phyloP scores from a whole-genome alignment of 345 rosid genomes.

The Gossypioides kirkii region DNA sequence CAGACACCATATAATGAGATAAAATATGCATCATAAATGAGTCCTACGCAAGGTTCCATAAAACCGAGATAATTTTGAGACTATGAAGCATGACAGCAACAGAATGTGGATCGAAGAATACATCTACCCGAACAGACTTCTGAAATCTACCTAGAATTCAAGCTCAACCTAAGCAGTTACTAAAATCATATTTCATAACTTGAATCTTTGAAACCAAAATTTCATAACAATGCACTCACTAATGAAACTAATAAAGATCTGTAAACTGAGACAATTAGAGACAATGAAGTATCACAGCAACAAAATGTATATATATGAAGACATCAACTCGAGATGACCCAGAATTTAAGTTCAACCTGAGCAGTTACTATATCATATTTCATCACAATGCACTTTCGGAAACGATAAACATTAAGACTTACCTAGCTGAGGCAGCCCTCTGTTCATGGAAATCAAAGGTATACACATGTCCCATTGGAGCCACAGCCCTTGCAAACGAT shows the following conservation, averaged over 20 bases:
- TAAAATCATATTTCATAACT: conserved; percentile 3
- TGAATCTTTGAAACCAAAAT: neutral
- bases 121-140: neutral
- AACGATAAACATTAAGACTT: conserved; percentile 4
- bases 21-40: neutral
- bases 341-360: neutral
- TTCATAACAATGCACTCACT: neutral
- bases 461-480: conserved; percentile 88
- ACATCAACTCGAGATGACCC: neutral
- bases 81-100: neutral
- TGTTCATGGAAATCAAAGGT: conserved; percentile 94
- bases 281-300: neutral
- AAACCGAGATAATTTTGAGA: neutral
- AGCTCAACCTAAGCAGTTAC: neutral
- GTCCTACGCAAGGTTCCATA: neutral
- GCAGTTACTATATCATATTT: neutral
- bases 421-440: conserved; percentile 91
- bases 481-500: conserved; percentile 82
- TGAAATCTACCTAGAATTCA: conserved; percentile 12
- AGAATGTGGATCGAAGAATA: neutral
- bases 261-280: neutral
- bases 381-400: neutral
- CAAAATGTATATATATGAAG: neutral
- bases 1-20: neutral
- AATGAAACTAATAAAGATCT: neutral